Conservation (phyloP, 2,329 filamentous ascomycete species). For the Metarhizium guizhouense region DNA sequence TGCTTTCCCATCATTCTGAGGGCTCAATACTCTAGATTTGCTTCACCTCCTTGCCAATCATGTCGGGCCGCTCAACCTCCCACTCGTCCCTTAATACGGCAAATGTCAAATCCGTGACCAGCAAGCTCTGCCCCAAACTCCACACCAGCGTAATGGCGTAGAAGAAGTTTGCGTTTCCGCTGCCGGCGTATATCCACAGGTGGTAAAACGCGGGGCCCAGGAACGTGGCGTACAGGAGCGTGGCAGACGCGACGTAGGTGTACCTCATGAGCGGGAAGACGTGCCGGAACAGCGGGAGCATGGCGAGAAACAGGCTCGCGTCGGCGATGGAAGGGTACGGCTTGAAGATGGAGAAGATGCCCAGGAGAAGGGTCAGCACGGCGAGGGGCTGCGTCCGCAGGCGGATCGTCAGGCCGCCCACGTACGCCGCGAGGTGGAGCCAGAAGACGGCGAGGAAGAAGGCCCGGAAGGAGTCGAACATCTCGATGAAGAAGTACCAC, state of each 20-base stretch:
- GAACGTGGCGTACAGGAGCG: constrained; percentile 78
- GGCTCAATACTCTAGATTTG: constrained; percentile 52
- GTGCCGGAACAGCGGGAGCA: constrained; percentile 82
- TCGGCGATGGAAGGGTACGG: constrained; percentile 93
- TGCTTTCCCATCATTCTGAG: not conserved
- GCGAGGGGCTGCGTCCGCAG: constrained; percentile 80
- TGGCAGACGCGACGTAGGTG: constrained; percentile 75
- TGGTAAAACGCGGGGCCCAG: constrained; percentile 94
- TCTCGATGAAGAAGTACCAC: constrained; percentile 99
- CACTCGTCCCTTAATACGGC: constrained; percentile 86
- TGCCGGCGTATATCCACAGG: constrained; percentile 96
- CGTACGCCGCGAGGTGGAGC: constrained; percentile 87
- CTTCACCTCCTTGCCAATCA: constrained; percentile 77
- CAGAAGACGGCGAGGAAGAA: constrained; percentile 99
- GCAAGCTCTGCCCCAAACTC: constrained; percentile 79
- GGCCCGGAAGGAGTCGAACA: constrained; percentile 95
- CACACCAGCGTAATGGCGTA: constrained; percentile 99
- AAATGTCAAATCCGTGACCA: constrained; percentile 83
- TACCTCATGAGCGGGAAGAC: constrained; percentile 91
- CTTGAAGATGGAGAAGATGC: constrained; percentile 91
- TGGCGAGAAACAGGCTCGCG: constrained; percentile 73
- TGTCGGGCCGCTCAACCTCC: constrained; percentile 85
- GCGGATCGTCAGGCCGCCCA: constrained; percentile 75
- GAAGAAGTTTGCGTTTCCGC: constrained; percentile 98
- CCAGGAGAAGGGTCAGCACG: constrained; percentile 73